Conservation (phyloP, 23 red algal species). For the Chondrus crispus region DNA sequence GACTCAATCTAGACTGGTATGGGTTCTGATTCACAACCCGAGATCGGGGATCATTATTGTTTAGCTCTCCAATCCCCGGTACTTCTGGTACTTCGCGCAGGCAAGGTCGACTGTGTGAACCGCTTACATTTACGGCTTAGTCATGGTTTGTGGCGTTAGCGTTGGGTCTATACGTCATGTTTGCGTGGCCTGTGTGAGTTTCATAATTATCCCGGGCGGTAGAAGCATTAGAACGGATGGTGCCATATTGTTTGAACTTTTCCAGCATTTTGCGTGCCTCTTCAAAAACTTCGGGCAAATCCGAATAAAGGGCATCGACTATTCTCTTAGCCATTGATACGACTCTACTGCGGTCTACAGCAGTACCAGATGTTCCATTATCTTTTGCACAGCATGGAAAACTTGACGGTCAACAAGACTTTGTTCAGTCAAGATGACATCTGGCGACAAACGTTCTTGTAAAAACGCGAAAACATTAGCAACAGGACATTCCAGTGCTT, state of each 20-base stretch:
- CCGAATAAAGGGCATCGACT: not conserved
- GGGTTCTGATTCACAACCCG: not conserved
- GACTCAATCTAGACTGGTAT: not conserved
- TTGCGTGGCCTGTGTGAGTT: not conserved
- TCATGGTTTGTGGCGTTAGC: not conserved
- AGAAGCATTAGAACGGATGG: not conserved
- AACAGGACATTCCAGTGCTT: too few species aligned
- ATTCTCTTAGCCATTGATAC: not conserved
- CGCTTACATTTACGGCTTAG: not conserved
- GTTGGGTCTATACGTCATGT: not conserved
- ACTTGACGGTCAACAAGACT: not conserved
- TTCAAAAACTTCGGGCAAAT: not conserved
- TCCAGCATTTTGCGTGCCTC: not conserved
- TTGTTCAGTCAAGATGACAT: not conserved
- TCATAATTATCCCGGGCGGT: not conserved
- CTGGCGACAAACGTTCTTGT: not conserved
- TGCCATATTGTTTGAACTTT: not conserved
- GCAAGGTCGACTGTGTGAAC: not conserved
- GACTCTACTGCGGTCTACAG: not conserved
- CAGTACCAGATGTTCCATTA: not conserved
- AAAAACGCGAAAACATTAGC: not conserved
- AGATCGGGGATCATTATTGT: not conserved
- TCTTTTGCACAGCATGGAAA: not conserved
- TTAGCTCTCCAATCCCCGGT: not conserved
- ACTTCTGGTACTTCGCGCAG: not conserved